Conservation (phyloP, 2,329 filamentous ascomycete genomes). For the Cordyceps farinosa region DNA sequence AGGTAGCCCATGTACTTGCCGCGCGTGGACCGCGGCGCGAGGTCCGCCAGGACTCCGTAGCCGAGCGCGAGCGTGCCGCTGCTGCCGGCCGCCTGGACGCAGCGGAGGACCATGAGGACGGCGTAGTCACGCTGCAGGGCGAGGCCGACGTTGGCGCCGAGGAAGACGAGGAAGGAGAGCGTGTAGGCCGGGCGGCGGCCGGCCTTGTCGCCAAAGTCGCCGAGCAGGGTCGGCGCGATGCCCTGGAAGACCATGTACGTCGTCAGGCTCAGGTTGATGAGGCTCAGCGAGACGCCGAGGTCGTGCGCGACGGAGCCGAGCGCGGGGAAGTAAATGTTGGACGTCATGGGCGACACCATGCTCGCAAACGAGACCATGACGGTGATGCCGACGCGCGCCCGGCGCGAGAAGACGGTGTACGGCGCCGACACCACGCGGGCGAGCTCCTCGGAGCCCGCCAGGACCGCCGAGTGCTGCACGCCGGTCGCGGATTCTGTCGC, state of each 20-base stretch:
- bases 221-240: conserved; percentile 57
- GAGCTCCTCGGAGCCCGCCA: conserved; percentile 21
- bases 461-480: not conserved
- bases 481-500: not conserved
- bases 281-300: conserved; percentile 35
- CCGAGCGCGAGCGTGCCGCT: conserved; percentile 68
- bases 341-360: conserved; percentile 56
- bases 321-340: conserved; percentile 53
- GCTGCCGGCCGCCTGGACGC: conserved; percentile 61
- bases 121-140: conserved; percentile 55
- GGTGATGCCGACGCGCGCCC: conserved; percentile 43
- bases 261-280: conserved; percentile 51
- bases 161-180: conserved; percentile 53
- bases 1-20: conserved; percentile 70
- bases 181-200: conserved; percentile 61
- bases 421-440: conserved; percentile 25
- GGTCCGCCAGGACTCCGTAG: conserved; percentile 68
- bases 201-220: conserved; percentile 57
- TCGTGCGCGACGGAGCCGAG: conserved; percentile 39
- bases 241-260: conserved; percentile 64
- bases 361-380: conserved; percentile 50
- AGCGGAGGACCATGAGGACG: conserved; percentile 57
- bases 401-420: conserved; percentile 34
- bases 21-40: conserved; percentile 64
- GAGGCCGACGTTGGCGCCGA: conserved; percentile 57